A percentile compares a stretch with the other conserved stretches of the same genome.
Conservation (phyloP, 257 asterid genomes). For the Lycium ferocissimum region DNA sequence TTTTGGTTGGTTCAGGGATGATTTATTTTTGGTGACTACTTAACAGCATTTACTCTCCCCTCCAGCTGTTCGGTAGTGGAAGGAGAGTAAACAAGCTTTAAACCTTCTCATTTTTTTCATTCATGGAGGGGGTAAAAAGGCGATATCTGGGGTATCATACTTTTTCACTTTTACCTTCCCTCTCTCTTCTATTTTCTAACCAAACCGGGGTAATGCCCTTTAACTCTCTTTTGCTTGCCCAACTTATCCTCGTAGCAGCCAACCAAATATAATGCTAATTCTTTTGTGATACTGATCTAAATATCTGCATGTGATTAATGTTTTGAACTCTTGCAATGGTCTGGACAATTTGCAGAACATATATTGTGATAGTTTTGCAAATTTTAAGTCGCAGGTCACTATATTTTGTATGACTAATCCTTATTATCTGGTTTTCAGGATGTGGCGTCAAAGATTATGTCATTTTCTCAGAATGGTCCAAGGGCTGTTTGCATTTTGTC, state of each 20-base stretch:
- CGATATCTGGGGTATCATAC: background rate
- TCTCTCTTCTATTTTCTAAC: background rate
- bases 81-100: background rate
- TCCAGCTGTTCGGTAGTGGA: background rate
- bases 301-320: background rate
- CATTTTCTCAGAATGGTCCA: conserved; percentile 31
- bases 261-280: background rate
- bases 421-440: conserved; percentile 16
- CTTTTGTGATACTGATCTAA: background rate
- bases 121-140: background rate
- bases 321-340: background rate
- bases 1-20: background rate
- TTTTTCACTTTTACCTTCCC: background rate
- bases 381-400: background rate
- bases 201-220: background rate
- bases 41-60: background rate
- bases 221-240: background rate
- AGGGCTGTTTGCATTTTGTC: conserved; percentile 27
- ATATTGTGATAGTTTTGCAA: background rate
- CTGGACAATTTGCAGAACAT: background rate
- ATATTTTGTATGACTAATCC: background rate
- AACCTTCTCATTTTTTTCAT: background rate
- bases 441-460: conserved; percentile 22
- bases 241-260: background rate
- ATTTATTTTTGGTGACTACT: background rate